Conservation (phyloP, 2,329 filamentous ascomycete species). For the Plenodomus lindquistii region DNA sequence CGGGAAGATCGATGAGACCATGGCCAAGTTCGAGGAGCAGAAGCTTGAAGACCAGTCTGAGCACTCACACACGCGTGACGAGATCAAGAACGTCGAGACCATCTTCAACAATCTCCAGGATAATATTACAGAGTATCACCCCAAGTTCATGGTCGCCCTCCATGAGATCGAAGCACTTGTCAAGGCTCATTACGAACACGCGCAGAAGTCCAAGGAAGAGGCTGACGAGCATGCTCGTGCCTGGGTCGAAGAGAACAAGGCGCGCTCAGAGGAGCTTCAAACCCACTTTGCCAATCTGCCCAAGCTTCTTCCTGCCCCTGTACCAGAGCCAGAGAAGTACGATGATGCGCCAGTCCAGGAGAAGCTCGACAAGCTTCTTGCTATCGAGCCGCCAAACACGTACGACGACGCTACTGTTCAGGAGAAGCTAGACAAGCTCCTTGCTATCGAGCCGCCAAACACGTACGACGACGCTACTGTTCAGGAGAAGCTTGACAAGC, state of each 20-base stretch:
- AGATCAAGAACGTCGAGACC: conserved; percentile 74
- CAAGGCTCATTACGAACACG: conserved; percentile 85
- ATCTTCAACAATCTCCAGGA: conserved; percentile 76
- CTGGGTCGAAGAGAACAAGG: conserved; percentile 50
- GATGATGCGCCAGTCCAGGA: conserved; percentile 66
- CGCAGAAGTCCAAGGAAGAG: conserved; percentile 62
- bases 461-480: conserved; percentile 54
- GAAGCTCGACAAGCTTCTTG: conserved; percentile 59
- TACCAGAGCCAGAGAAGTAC: conserved; percentile 51
- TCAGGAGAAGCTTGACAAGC: conserved; percentile 59
- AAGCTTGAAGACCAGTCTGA: conserved; percentile 76
- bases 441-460: conserved; percentile 49
- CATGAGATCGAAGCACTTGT: conserved; percentile 84
- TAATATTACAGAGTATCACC: conserved; percentile 80
- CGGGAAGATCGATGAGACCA: conserved; percentile 77
- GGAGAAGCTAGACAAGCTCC: conserved; percentile 58
- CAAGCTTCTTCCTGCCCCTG: conserved; percentile 50
- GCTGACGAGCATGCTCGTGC: conserved; percentile 49
- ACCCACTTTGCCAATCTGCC: conserved; percentile 48
- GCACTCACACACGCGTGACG: conserved; percentile 80
- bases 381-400: conserved; percentile 41
- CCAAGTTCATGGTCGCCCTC: conserved; percentile 83
- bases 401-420: conserved; percentile 63
- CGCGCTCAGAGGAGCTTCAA: conserved; percentile 48
- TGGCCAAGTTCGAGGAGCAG: conserved; percentile 73